A percentile compares a stretch with the other conserved stretches of the same genome.
These are phyloP conservation scores for Tetracentron sinense DNA, from an alignment of 164 flowering plant genomes.

Conservation along the genomic window DNA sequence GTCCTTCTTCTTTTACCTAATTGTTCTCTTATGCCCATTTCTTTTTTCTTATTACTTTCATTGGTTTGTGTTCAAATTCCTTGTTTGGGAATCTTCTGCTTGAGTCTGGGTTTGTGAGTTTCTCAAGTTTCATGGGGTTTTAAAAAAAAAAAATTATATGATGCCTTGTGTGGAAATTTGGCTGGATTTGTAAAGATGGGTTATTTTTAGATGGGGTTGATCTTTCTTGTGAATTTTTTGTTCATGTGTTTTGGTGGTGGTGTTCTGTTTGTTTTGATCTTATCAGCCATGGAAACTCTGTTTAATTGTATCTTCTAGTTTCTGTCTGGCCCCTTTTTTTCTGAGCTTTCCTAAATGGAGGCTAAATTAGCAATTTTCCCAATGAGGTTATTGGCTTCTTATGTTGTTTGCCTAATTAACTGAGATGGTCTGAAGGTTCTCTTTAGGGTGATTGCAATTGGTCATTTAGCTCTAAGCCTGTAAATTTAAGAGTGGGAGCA, in stretches of 20 bases:
- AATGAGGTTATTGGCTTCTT: too few species aligned
- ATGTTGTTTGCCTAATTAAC: too few species aligned
- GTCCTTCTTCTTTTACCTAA: slow-evolving; percentile 79
- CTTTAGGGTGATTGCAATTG: neutral
- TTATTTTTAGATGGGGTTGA: too few species aligned
- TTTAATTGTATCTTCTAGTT: neutral
- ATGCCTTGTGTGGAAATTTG: too few species aligned
- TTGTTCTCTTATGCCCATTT: slow-evolving; percentile 3
- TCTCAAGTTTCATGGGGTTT: neutral
- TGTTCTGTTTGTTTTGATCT: neutral
- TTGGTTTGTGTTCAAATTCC: too few species aligned
- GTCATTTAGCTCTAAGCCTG: too few species aligned
- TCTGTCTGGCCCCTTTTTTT: too few species aligned
- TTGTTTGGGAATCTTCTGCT: neutral
- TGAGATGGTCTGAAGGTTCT: too few species aligned
- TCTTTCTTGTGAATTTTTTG: too few species aligned
- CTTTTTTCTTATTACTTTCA: neutral
- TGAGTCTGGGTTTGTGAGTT: neutral
- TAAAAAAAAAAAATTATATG: neutral
- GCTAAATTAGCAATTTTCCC: too few species aligned
- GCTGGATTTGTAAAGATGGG: neutral
- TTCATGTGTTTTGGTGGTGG: too few species aligned
- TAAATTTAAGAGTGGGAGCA: neutral
- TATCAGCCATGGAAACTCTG: neutral
- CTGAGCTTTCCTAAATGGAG: too few species aligned